Conservation (phyloP, 2,329 filamentous ascomycete genomes). For the Aspergillus sclerotialis region DNA sequence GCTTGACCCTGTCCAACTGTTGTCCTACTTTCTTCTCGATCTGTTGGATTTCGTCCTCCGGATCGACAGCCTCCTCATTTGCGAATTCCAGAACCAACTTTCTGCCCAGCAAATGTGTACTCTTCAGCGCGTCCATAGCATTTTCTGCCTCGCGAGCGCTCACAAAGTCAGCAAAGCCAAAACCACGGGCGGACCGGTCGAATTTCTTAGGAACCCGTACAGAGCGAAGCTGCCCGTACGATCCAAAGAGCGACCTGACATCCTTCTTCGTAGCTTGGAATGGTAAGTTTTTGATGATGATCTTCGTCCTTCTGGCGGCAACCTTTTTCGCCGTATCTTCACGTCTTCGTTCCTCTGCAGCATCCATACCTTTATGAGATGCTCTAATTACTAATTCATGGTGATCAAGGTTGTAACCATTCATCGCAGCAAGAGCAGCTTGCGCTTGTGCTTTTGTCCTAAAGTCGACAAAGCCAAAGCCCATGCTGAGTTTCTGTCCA, state of each 20-base stretch:
- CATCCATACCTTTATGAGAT: conserved; percentile 80
- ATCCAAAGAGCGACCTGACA: conserved; percentile 72
- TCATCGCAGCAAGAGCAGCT: conserved; percentile 75
- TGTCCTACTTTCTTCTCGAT: conserved; percentile 94
- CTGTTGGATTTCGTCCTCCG: conserved; percentile 91
- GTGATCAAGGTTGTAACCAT: conserved; percentile 78
- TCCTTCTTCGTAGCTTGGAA: conserved; percentile 96
- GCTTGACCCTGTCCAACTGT: conserved; percentile 82
- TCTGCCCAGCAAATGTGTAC: conserved; percentile 88
- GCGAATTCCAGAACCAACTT: conserved; percentile 88
- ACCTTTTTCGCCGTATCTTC: conserved; percentile 78
- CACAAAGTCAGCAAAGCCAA: conserved; percentile 94
- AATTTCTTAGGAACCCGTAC: conserved; percentile 95
- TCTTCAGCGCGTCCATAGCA: conserved; percentile 81
- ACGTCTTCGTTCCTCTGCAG: conserved; percentile 75
- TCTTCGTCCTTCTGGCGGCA: conserved; percentile 73
- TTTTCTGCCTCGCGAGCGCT: conserved; percentile 84
- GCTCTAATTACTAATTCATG: conserved; percentile 79
- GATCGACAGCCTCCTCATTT: conserved; percentile 77
- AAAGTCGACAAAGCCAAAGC: conserved; percentile 93
- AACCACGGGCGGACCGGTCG: conserved; percentile 79
- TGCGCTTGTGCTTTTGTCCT: conserved; percentile 68
- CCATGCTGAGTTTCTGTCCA: conserved; percentile 87
- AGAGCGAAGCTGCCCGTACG: conserved; percentile 86
- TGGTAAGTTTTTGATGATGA: conserved; percentile 96